Conservation (phyloP, 768 basidiomycete genomes). For the Pleurotus giganteus region DNA sequence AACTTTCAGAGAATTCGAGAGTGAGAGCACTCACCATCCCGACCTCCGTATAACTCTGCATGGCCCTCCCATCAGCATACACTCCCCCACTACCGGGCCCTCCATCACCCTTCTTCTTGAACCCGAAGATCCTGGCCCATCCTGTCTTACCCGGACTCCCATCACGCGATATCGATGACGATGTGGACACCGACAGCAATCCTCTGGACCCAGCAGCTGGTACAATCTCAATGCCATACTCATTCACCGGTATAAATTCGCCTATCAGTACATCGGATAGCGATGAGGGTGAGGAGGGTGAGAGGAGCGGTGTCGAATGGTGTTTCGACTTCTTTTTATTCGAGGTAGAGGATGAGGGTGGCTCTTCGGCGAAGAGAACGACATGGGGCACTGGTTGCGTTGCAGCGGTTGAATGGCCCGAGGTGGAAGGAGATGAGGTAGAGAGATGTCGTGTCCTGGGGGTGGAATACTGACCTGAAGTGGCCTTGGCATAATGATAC, state of each 20-base stretch:
- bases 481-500: conserved; percentile 3
- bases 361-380: conserved; percentile 4
- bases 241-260: conserved; percentile 1
- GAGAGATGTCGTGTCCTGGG: neutral
- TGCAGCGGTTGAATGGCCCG: neutral
- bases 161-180: too few species aligned
- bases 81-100: too few species aligned
- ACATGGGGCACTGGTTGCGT: neutral
- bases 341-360: neutral
- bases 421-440: neutral
- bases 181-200: too few species aligned
- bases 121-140: neutral
- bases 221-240: conserved; percentile 4
- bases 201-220: neutral
- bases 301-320: neutral
- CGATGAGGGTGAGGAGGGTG: neutral
- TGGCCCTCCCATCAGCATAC: neutral
- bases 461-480: neutral
- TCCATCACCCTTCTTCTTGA: neutral
- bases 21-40: neutral
- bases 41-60: neutral
- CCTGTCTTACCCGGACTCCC: neutral
- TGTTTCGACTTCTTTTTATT: neutral
- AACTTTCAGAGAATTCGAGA: neutral
- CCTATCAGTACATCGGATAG: neutral